Base-by-base conservation (phyloP, 2,329 filamentous ascomycete genomes). In the Thielaviopsis populi region DNA sequence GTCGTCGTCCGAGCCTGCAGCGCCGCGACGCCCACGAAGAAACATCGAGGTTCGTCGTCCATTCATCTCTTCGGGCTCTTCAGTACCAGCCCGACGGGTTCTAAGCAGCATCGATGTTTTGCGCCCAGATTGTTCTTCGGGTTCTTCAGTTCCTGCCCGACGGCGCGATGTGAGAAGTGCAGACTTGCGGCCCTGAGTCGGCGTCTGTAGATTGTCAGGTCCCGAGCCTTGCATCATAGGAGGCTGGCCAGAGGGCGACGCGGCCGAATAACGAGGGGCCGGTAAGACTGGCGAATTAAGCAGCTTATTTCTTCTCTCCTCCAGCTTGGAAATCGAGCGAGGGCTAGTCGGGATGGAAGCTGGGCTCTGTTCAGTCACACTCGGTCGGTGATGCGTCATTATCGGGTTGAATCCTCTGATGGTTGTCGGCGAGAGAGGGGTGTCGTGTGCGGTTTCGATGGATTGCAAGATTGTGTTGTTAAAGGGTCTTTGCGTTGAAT, bases 281-380 rank as follows among this genome's bases (percentile, higher is more conserved):
- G 79, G 74, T 0, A 81, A 69, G 4, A 75, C 71, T n/a, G 73
- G 76, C 1, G 75, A 71, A 61, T 74, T 73, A 1, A 83, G 71
- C 43, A 80, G 73, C 13, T 74, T 79, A 50, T 74, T 75, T 56
- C 81, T 75, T 67, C 77, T 76, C 68, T 84, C 80, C 67, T 83
- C 81, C 27, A 80, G 75, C 59, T 78, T 79, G 19, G 80, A 79
- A 62, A 78, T 68, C 13, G 77, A 72, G 61, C 79, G 76, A 1
- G 79, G 78, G 66, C 78, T 80, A 58, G 73, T 74, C 63, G 73
- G 74, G 68, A 66, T 73, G 66, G 66, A 75, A 69, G 74, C 67
- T 13, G 74, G 67, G 19, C 66, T 72, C 59, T 75, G 73, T 19
- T 82, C 79, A 2, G 73, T 68, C 13, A 74, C 70, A 48, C 74